Base-by-base conservation (phyloP, 139 green algal species). In the Pleodorina starrii region DNA sequence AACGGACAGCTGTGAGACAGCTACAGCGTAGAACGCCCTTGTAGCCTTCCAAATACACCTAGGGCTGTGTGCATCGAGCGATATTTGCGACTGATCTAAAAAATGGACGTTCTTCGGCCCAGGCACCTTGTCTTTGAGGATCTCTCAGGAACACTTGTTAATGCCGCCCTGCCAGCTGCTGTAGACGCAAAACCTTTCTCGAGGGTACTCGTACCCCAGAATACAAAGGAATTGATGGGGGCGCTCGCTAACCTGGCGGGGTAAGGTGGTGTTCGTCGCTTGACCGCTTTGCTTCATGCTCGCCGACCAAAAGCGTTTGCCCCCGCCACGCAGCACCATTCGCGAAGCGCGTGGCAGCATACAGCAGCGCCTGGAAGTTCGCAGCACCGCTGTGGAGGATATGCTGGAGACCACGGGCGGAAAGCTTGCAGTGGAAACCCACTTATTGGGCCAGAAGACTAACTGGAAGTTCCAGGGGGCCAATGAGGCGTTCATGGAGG, bases 401-500 rank as follows among this genome's bases (percentile, higher is more conserved):
- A 71, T 78, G 66, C 63, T 88, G 0, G 82, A 79, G 32, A 44
- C 63, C 19, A 88, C 68, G 2, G 82, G 82, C 11, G 82, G 82
- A 1, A 60, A 17, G 44, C 63, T 68, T 50, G 82, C 82, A 2
- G 42, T 80, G 12, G 63, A 79, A 57, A 88, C 29, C 43, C 82
- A 88, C 44, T 32, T 88, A 0, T 66, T 48, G 27, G 46, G 59
- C 9, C 82, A 71, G 27, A 88, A 88, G 44, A 63, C 63, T 21
- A 88, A 68, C 66, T 88, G 63, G 82, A 88, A 88, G 25, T 80
- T 88, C 66, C 16, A 66, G 5, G 82, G 82, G 3, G 59, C 57
- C 27, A 88, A 88, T 63, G 82, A 80, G 66, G 82, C 82, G 4
- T 88, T 88, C n/a, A 48, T 88, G 6, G 82, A 78, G 46, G 59